These are phyloP conservation scores for Desmodesmus armatus DNA, from an alignment of 139 green algal species.

Conservation along the genomic window DNA sequence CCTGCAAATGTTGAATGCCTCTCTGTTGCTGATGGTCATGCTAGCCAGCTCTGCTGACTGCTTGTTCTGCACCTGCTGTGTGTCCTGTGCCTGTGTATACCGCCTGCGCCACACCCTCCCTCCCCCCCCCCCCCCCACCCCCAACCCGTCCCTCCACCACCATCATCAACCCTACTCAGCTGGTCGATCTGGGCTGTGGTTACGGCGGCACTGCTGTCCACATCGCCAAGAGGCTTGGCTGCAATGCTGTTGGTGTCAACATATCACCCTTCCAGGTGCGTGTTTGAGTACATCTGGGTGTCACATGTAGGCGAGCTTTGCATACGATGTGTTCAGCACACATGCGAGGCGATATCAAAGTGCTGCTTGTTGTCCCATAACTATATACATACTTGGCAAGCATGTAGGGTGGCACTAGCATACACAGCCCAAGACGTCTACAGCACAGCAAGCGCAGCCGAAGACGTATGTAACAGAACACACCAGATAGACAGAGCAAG, in stretches of 20 bases:
- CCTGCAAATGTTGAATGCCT: not conserved
- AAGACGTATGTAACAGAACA: no score
- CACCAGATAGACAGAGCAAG: no score
- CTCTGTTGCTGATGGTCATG: not conserved
- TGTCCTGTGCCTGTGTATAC: not conserved
- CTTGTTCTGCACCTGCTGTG: not conserved
- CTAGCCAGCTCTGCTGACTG: no score
- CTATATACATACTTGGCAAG: not conserved
- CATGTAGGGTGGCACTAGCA: not conserved
- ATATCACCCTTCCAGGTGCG: constrained; percentile 20
- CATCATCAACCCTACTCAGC: not conserved
- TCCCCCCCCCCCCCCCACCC: no score
- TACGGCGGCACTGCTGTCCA: constrained; percentile 30
- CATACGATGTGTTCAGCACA: not conserved
- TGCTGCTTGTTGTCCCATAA: not conserved
- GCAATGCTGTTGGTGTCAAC: constrained; percentile 24
- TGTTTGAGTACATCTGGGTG: not conserved
- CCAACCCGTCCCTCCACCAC: not conserved
- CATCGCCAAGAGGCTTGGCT: not conserved
- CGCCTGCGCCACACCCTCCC: not conserved
- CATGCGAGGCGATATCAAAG: not conserved
- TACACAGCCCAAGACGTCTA: no score
- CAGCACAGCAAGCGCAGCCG: no score
- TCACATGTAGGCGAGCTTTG: not conserved
- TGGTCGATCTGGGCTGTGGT: constrained; percentile 27